These are phyloP conservation scores for Lactarius sanguifluus DNA, from an alignment of 768 basidiomycete species.

Conservation along the genomic window DNA sequence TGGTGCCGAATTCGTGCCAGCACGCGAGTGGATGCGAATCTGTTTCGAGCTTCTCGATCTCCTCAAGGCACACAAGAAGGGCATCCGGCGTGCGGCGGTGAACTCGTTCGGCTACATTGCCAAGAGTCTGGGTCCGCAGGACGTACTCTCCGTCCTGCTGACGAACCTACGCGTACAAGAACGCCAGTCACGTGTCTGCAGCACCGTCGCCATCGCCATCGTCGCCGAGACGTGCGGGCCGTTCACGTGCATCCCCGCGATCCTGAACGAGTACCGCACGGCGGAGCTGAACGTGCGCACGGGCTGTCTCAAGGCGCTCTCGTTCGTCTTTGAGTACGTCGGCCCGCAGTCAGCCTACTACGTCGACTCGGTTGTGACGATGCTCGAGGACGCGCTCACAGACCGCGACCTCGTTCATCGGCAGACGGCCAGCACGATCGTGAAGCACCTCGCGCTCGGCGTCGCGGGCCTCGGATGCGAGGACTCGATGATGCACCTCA, in stretches of 20 bases:
- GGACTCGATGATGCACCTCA: conserved; percentile 95
- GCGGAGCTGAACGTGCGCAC: conserved; percentile 98
- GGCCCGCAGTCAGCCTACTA: conserved; percentile 97
- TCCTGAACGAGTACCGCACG: conserved; percentile 97
- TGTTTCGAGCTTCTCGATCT: conserved; percentile 97
- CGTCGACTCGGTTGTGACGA: conserved; percentile 93
- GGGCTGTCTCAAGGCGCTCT: conserved; percentile 96
- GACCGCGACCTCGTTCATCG: conserved; percentile 98
- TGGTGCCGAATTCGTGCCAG: conserved; percentile 97
- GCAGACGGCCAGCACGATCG: conserved; percentile 96
- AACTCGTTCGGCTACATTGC: conserved; percentile 99
- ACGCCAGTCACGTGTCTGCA: conserved; percentile 97
- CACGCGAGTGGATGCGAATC: conserved; percentile 99
- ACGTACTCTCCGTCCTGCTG: conserved; percentile 91
- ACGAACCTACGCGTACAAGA: conserved; percentile 98
- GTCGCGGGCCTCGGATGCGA: conserved; percentile 97
- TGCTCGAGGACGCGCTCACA: conserved; percentile 97
- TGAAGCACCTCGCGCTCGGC: conserved; percentile 96
- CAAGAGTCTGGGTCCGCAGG: conserved; percentile 98
- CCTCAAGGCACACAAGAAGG: conserved; percentile 98
- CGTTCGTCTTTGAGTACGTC: conserved; percentile 99
- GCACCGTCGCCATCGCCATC: conserved; percentile 96
- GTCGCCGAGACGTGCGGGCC: conserved; percentile 94
- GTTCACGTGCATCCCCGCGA: conserved; percentile 98
- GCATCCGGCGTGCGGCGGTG: conserved; percentile 96